Base-by-base conservation (phyloP, 2,329 filamentous ascomycete genomes). In the Exophiala sideris region DNA sequence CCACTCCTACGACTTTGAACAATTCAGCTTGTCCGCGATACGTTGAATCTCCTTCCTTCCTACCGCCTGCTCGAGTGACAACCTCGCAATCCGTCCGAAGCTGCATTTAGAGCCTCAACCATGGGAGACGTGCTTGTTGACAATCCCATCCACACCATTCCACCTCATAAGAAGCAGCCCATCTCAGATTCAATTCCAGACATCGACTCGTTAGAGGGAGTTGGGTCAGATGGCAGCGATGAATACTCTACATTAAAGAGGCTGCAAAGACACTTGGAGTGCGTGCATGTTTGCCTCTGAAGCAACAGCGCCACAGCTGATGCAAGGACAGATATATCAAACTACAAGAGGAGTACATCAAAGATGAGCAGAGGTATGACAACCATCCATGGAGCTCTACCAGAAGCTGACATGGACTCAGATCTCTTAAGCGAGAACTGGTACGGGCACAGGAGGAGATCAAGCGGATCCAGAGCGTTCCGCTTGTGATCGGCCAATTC, bases 271-370 rank as follows among this genome's bases (percentile, higher is more conserved):
- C 91, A 97, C 78, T 29, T 44, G 41, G 41, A 44, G 41, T 44
- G n/a, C n/a, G 41, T 32, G 29, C 18, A 44, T 14, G 18, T n/a
- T 44, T 29, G 24, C 18, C 8, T 24, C 24, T 32, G 20, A 11
- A 12, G 7, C 18, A 7, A 9, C 5, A 12, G 38, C 16, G 45
- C 42, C 36, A 50, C 45, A 50, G 44, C 68, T 73, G 60, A 67
- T 57, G 40, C 11, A 36, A 56, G 60, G 52, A 61, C 65, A 90
- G 87, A 72, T 89, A 95, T 73, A 96, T 97, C 71, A 90, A 96
- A 75, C 82, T 99, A 66, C 94, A 99, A 77, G 94, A 99, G 76
- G 94, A 99, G 73, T 99, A 99, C 75, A 99, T 99, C 84, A 99
- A 99, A 79, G 94, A 99, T 84, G 94, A 99, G 80, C 94, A 99